Evolutionary conservation across 768 basidiomycete species (phyloP).

Genomic region (Pleurotus ostreatus): DNA sequence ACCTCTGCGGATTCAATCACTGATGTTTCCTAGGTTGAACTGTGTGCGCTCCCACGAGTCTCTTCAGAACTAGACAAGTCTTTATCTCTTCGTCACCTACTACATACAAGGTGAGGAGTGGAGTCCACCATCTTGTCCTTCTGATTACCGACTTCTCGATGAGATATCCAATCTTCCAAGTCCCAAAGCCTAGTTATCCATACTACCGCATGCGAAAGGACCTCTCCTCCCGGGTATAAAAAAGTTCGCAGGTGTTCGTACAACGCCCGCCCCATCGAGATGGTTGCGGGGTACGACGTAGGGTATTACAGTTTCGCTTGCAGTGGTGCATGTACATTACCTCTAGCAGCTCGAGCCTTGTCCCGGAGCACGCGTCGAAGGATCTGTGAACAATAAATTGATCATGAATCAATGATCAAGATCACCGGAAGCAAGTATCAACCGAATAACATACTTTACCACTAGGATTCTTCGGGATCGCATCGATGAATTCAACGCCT

Average conservation of each 20-base stretch:
- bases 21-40: not conserved
- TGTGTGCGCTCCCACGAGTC: not conserved
- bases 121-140: not conserved
- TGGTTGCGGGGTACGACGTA: not conserved
- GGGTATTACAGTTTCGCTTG: not conserved
- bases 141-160: not conserved
- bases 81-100: not conserved
- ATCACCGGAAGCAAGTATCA: not conserved
- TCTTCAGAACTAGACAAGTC: not conserved
- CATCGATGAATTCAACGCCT: slow-evolving; percentile 59
- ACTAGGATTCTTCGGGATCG: slow-evolving; percentile 66
- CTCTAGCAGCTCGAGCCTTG: slow-evolving; percentile 24
- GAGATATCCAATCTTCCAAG: not conserved
- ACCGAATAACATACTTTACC: slow-evolving; percentile 47
- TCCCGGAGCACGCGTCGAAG: slow-evolving; percentile 52
- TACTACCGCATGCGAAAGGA: not conserved
- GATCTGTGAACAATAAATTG: slow-evolving; percentile 16
- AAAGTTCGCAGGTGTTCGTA: no score
- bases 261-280: not conserved
- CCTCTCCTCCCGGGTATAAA: not conserved
- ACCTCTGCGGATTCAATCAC: not conserved
- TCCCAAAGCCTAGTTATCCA: not conserved
- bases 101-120: not conserved
- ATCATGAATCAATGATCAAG: not conserved
- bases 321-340: not conserved